Evolutionary conservation across 2,329 filamentous ascomycete species (phyloP).

Genomic region (Chaetomium strumarium): DNA sequence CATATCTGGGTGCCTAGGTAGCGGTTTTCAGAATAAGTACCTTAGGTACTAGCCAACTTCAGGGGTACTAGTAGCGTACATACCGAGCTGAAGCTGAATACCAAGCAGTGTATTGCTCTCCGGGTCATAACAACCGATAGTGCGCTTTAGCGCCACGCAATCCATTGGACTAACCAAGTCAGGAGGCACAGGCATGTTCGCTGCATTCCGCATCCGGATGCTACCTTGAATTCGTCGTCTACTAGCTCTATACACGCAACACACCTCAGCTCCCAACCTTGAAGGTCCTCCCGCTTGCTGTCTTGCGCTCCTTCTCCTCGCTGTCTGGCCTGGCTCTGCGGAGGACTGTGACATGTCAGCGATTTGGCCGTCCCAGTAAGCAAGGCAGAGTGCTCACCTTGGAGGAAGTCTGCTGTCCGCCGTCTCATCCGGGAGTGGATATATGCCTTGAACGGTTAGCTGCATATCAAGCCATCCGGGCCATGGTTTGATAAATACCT

Average conservation of each 20-base stretch:
- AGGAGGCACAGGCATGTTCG: conserved; percentile 1
- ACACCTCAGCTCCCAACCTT: conserved; percentile 34
- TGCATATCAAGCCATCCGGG: neutral
- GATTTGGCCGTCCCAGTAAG: neutral
- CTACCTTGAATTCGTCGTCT: conserved; percentile 5
- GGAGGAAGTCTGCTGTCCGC: conserved; percentile 95
- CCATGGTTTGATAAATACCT: conserved; percentile 42
- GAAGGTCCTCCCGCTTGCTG: conserved; percentile 93
- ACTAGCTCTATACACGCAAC: neutral
- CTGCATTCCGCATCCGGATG: conserved; percentile 29
- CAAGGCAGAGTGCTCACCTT: conserved; percentile 56
- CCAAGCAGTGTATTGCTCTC: no score
- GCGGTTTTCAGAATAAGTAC: no score
- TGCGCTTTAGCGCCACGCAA: no score
- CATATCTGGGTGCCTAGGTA: no score
- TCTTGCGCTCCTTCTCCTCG: conserved; percentile 97
- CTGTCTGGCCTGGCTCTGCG: conserved; percentile 91
- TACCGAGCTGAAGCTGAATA: no score
- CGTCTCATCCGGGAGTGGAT: conserved; percentile 98
- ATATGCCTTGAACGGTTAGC: conserved; percentile 57
- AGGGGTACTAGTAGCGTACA: no score
- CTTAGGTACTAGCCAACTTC: no score
- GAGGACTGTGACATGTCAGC: conserved; percentile 56
- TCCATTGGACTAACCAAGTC: neutral
- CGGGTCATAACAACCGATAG: no score